Base-by-base conservation (phyloP, 495 filamentous ascomycete genomes). In the Sordaria brevicollis region DNA sequence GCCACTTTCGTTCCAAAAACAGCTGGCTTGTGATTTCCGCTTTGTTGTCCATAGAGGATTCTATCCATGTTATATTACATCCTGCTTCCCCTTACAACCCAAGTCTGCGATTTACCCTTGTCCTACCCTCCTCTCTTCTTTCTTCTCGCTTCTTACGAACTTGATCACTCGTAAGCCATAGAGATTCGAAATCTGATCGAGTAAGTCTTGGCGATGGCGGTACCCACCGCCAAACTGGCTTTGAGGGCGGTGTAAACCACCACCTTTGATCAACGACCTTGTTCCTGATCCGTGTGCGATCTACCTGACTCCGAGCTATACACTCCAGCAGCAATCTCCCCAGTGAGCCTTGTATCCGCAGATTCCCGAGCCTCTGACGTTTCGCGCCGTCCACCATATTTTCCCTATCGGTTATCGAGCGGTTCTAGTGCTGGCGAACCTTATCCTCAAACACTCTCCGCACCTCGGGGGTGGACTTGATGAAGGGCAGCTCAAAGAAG, bases 401-500 rank as follows among this genome's bases (percentile, higher is more conserved):
- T 25, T 25, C 10, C 49, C 49, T 25, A 29, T 62, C 49, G 49
- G 49, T 31, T 62, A 62, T 62, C 49, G 25, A 62, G 49, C 49
- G 49, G 49, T 17, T 31, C 49, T 62, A 62, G 21, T 62, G 49
- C 49, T 62, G 49, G 49, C 49, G 49, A 62, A 62, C 49, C 36
- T 67, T 67, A 15, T 74, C 37, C 33, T 67, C 38, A 39, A 71
- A 67, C 19, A 65, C 49, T 35, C 57, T 65, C 70, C 82, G 70
- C 83, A 97, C 93, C 83, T 96, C 92, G 66, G 92, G 92, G 65
- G 89, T 87, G 72, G 88, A 86, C 82, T 96, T 94, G 81, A 97
- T 92, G 71, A 96, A 97, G 49, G 92, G 92, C 71, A 97, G 85
- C 49, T 93, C 90, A 85, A 95, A 99, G 84, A 99, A 94, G 74